Evolutionary conservation across 2,329 filamentous ascomycete species (phyloP).

Genomic region (Mycosphaerella arachidis): DNA sequence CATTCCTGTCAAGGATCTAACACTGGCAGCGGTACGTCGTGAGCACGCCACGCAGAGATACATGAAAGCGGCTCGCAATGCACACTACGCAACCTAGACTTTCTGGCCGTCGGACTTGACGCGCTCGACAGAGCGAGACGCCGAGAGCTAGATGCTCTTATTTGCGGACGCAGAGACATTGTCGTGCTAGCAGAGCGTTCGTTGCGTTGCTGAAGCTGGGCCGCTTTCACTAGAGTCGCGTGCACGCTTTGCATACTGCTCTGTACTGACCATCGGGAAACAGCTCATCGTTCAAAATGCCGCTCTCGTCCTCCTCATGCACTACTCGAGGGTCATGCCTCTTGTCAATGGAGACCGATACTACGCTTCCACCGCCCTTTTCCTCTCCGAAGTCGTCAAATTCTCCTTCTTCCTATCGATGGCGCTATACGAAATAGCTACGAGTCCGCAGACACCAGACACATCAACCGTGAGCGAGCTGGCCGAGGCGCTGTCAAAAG

Average conservation of each 20-base stretch:
- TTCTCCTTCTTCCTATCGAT: constrained; percentile 80
- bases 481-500: constrained; percentile 71
- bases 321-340: constrained; percentile 95
- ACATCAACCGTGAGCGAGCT: constrained; percentile 55
- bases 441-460: constrained; percentile 70
- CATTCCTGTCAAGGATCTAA: constrained; percentile 63
- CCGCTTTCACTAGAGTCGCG: too few species aligned
- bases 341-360: constrained; percentile 77
- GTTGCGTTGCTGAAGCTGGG: too few species aligned
- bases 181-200: too few species aligned
- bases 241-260: constrained; percentile 8
- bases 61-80: too few species aligned
- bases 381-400: constrained; percentile 90
- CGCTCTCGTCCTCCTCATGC: constrained; percentile 76
- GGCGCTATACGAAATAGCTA: constrained; percentile 82
- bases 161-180: too few species aligned
- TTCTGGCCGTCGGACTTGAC: too few species aligned
- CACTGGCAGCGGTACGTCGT: constrained; percentile 54
- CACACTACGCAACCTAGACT: too few species aligned
- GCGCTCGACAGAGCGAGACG: too few species aligned
- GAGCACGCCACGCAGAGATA: not conserved
- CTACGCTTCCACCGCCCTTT: constrained; percentile 87
- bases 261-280: constrained; percentile 8
- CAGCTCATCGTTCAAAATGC: constrained; percentile 79
- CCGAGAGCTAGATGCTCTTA: too few species aligned